Evolutionary conservation across 176 grass and related monocot species (phyloP), one percentile per base, ranked within the genome.

Genomic region (Stipa capillata): DNA sequence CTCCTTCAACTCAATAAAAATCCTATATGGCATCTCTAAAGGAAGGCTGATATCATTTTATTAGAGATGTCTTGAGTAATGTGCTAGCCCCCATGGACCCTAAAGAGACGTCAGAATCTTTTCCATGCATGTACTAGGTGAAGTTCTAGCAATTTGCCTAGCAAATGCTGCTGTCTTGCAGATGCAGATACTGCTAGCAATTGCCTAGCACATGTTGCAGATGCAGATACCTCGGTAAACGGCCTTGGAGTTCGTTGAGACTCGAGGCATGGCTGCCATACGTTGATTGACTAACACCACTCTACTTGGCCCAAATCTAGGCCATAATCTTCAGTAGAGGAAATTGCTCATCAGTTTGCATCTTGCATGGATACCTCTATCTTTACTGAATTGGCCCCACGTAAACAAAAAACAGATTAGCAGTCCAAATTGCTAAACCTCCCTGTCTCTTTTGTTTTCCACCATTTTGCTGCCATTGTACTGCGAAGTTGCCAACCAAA

Each of bases 191-290:
- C n/a, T n/a, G 25, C 0, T 4, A 35, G 52, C 29, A 77, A 80
- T 74, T 86, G 57, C 84, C 66, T 4, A 54, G 68, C 47, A 74
- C 33, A 51, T 63, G 25, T 31, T 20, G 70, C 13, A 40, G n/a
- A 29, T 54, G 44, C 1, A 33, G 15, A 14, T 28, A 28, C 31
- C 25, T 24, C 29, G 42, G 84, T 58, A 86, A 86, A 39, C 42
- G 50, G 77, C 2, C 49, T 18, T 60, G 70, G 50, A 86, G 42
- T 76, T 81, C 76, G 78, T 41, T 6, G 83, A 52, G 9, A 37
- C 64, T 37, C 82, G 31, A 78, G 82, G 73, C 67, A 20, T 9
- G 12, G 39, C 29, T n/a, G 28, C 20, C 37, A 56, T 32, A 58
- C 3, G 12, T 16, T 40, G 55, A 49, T 52, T 24, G 70, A 52